A percentile compares a stretch with the other conserved stretches of the same genome.
These are phyloP conservation scores for Caloboletus firmus DNA, from an alignment of 1,284 basidiomycete genomes.

Conservation along the genomic window DNA sequence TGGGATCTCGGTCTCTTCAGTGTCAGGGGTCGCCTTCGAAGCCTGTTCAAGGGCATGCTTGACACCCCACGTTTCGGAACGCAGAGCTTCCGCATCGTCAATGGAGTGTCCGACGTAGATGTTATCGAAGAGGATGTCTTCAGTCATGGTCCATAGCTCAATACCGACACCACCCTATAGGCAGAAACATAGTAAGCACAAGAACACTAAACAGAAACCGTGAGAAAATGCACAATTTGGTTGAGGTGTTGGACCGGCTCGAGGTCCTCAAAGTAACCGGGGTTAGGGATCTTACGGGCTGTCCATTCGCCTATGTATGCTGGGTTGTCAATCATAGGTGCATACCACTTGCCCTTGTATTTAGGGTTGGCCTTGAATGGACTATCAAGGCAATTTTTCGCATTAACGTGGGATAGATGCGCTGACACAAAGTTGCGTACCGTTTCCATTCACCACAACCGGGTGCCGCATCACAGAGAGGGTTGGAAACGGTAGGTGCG, in stretches of 20 bases:
- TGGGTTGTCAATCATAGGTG: conserved; percentile 94
- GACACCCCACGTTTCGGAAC: conserved; percentile 81
- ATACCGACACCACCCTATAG: conserved; percentile 89
- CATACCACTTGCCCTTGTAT: conserved; percentile 96
- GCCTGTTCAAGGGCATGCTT: conserved; percentile 72
- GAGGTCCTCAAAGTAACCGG: conserved; percentile 87
- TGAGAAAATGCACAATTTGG: conserved; percentile 63
- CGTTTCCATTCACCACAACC: conserved; percentile 94
- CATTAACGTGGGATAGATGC: conserved; percentile 11
- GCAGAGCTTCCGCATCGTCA: conserved; percentile 79
- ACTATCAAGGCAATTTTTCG: conserved; percentile 34
- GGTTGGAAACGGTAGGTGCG: conserved; percentile 85
- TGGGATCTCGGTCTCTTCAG: conserved; percentile 50
- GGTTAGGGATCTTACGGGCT: conserved; percentile 91
- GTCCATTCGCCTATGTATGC: conserved; percentile 97
- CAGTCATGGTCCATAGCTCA: conserved; percentile 98
- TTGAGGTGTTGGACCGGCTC: conserved; percentile 81
- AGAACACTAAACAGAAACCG: not conserved
- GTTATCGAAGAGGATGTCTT: conserved; percentile 95
- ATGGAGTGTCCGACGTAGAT: conserved; percentile 90
- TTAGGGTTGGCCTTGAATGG: conserved; percentile 88
- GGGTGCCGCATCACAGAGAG: conserved; percentile 84
- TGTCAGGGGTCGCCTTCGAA: conserved; percentile 44
- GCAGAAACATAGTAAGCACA: conserved; percentile 10
- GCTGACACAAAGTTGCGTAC: conserved; percentile 36